phyloP scores from a whole-genome alignment of 805 yeast species.

The Nakazawaea wickerhamii region DNA sequence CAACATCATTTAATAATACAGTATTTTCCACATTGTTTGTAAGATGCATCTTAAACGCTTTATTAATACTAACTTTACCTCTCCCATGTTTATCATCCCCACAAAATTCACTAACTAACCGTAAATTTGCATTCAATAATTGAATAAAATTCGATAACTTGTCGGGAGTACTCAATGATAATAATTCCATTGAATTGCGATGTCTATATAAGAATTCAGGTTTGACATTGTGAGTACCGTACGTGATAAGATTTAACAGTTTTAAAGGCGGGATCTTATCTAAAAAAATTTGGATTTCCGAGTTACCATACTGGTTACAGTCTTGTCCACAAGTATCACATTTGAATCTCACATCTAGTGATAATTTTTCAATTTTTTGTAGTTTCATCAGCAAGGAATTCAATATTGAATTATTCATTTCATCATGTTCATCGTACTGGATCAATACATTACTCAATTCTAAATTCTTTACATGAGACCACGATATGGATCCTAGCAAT shows the following conservation, averaged over 20 bases:
- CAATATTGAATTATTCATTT: background rate
- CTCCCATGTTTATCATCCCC: background rate
- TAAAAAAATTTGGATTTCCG: constrained; percentile 7
- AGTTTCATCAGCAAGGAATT: constrained; percentile 1
- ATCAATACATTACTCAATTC: constrained; percentile 10
- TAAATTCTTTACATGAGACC: background rate
- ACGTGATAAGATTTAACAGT: constrained; percentile 4
- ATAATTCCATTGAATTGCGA: background rate
- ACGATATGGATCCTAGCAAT: background rate
- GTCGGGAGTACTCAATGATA: constrained; percentile 5
- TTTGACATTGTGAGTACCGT: background rate
- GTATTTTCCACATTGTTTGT: constrained; percentile 2
- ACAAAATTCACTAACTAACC: constrained; percentile 7
- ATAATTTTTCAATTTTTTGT: constrained; percentile 2
- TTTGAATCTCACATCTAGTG: constrained; percentile 10
- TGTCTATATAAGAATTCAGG: constrained; percentile 4
- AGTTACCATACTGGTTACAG: constrained; percentile 5
- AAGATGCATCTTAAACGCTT: background rate
- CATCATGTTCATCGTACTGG: constrained; percentile 3
- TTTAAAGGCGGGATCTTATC: constrained; percentile 8
- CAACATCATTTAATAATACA: constrained; percentile 4
- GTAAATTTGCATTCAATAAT: background rate
- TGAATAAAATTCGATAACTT: background rate
- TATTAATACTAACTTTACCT: background rate
- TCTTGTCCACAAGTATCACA: constrained; percentile 9